Conservation (phyloP, 169 alveolate species). For the Plasmodium gaboni region DNA sequence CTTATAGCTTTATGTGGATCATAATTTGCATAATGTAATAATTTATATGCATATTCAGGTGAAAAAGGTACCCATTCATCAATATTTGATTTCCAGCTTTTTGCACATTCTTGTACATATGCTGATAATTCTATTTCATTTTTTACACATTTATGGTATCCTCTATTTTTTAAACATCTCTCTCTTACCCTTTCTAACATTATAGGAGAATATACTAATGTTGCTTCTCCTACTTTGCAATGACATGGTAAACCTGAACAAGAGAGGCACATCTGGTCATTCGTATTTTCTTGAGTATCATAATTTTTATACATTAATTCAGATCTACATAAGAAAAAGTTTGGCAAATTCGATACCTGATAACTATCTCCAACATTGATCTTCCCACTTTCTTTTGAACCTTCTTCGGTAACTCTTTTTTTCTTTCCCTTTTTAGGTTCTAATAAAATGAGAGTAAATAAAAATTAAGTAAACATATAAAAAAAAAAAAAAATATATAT, state of each 20-base stretch:
- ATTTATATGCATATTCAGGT: slow-evolving; percentile 91
- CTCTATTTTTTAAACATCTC: slow-evolving; percentile 55
- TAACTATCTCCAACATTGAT: slow-evolving; percentile 87
- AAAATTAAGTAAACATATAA: not conserved
- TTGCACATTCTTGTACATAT: slow-evolving; percentile 88
- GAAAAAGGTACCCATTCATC: slow-evolving; percentile 93
- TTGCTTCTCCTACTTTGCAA: slow-evolving; percentile 63
- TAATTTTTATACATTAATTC: slow-evolving; percentile 71
- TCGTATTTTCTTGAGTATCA: slow-evolving; percentile 48
- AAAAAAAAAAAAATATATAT: not conserved
- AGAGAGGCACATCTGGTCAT: slow-evolving; percentile 30
- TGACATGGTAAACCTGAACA: slow-evolving; percentile 72
- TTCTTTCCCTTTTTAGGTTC: slow-evolving; percentile 78
- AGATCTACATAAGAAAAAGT: slow-evolving; percentile 81
- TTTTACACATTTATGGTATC: slow-evolving; percentile 68
- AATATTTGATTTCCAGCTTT: slow-evolving; percentile 87
- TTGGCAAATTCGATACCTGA: slow-evolving; percentile 90
- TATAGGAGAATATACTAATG: slow-evolving; percentile 68
- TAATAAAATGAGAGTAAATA: not conserved
- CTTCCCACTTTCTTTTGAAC: slow-evolving; percentile 84
- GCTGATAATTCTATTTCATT: slow-evolving; percentile 84
- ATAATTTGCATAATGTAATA: slow-evolving; percentile 89
- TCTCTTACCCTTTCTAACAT: slow-evolving; percentile 70
- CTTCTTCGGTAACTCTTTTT: slow-evolving; percentile 85
- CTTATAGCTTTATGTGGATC: slow-evolving; percentile 91